A percentile compares a stretch with the other conserved stretches of the same genome.
phyloP scores from a whole-genome alignment of 768 basidiomycete genomes.

The Multifurca ochricompacta region DNA sequence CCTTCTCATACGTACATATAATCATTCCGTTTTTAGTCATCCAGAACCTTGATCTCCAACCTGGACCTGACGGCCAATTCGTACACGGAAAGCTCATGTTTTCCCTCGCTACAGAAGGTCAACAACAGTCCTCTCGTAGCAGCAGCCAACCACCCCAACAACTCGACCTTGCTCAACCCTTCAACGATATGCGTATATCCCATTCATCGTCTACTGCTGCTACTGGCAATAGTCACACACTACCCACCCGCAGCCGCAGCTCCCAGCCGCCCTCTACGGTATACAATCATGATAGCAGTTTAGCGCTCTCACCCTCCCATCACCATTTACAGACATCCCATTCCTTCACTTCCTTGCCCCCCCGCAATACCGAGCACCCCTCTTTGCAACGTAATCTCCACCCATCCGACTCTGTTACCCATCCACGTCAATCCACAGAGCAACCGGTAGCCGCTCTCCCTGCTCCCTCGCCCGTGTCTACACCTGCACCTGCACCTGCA shows the following conservation, averaged over 20 bases:
- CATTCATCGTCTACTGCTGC: neutral
- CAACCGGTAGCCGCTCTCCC: constrained; percentile 3
- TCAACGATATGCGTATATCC: constrained; percentile 14
- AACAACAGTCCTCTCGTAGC: constrained; percentile 16
- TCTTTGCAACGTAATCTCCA: constrained; percentile 8
- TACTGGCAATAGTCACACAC: neutral
- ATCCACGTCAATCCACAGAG: constrained; percentile 2
- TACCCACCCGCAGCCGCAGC: constrained; percentile 10
- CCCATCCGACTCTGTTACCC: neutral
- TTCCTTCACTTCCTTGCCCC: constrained; percentile 11
- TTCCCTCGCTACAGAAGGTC: constrained; percentile 33
- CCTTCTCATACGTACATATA: neutral
- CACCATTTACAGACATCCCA: constrained; percentile 12
- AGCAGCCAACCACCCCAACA: constrained; percentile 17
- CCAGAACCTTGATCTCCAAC: constrained; percentile 68
- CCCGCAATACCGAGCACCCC: constrained; percentile 25
- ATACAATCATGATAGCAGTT: neutral
- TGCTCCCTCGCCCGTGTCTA: neutral
- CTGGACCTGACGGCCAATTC: constrained; percentile 61
- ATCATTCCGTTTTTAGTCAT: constrained; percentile 37
- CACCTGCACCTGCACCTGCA: constrained; percentile 1
- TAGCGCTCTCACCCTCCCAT: constrained; percentile 5
- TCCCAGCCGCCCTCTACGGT: neutral
- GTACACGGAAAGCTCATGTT: constrained; percentile 82
- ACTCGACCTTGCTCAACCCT: constrained; percentile 13